Percentiles rank a stretch among this genome's conserved stretches.
Conservation (phyloP, 345 rosid species). For the Ceriops zippeliana region DNA sequence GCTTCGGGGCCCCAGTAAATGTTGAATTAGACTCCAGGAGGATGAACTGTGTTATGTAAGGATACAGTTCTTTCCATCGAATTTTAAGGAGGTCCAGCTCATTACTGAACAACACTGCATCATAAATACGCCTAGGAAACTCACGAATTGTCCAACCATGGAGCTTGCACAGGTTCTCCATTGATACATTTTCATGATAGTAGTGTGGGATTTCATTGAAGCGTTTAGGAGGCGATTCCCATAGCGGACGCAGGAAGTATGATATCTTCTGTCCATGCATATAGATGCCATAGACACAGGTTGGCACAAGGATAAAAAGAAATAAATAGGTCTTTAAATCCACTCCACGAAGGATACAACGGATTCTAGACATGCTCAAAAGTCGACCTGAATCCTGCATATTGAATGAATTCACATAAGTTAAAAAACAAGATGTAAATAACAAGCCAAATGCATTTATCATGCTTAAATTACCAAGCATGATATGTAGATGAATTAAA, state of each 20-base stretch:
- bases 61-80: constrained; percentile 37
- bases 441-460: not conserved
- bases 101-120: constrained; percentile 34
- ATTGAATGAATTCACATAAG: constrained; percentile 1
- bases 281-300: constrained; percentile 56
- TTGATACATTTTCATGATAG: constrained; percentile 30
- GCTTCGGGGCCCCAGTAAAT: constrained; percentile 30
- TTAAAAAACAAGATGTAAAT: constrained; percentile 8
- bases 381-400: constrained; percentile 73
- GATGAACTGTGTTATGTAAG: constrained; percentile 29
- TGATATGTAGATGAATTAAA: not conserved
- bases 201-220: constrained; percentile 62
- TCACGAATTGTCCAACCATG: constrained; percentile 34
- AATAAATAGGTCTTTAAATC: constrained; percentile 73
- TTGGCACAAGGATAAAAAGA: constrained; percentile 62
- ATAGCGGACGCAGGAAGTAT: constrained; percentile 70
- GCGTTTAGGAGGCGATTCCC: constrained; percentile 86
- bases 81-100: constrained; percentile 31
- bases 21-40: constrained; percentile 37
- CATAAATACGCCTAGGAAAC: constrained; percentile 33
- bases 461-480: not conserved
- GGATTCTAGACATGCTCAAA: constrained; percentile 78
- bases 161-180: constrained; percentile 35
- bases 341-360: constrained; percentile 86
- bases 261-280: constrained; percentile 79